phyloP scores from a whole-genome alignment of 2,329 filamentous ascomycete genomes.

The Helminthosporium solani region DNA sequence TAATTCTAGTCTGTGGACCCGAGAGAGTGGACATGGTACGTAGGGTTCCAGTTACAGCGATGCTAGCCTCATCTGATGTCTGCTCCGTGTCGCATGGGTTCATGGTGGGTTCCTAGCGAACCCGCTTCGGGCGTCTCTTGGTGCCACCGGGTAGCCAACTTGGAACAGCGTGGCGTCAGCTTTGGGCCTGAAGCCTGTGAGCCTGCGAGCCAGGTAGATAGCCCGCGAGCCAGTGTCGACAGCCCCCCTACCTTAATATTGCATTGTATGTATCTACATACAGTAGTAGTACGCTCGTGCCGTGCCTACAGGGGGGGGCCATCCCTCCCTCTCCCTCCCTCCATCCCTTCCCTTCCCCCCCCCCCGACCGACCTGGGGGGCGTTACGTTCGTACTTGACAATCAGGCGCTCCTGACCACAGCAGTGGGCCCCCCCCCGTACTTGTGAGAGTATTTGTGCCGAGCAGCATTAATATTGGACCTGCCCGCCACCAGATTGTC shows the following conservation, averaged over 20 bases:
- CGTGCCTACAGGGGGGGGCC: constrained; percentile 8
- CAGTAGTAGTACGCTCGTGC: constrained; percentile 12
- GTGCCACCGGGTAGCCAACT: constrained; percentile 1
- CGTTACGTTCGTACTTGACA: background rate
- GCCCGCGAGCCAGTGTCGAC: no score
- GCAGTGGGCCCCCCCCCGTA: no score
- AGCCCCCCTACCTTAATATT: no score
- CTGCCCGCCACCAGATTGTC: no score
- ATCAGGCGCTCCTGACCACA: no score
- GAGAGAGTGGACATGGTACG: constrained; percentile 22
- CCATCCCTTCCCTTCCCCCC: no score
- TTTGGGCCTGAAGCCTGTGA: no score
- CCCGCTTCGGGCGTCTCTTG: background rate
- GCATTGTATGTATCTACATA: no score
- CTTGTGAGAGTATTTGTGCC: no score
- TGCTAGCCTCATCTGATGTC: constrained; percentile 15
- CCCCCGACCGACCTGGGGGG: constrained; percentile 16
- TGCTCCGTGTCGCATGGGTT: constrained; percentile 6
- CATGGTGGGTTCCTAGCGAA: constrained; percentile 8
- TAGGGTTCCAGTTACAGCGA: constrained; percentile 1
- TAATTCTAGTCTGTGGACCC: constrained; percentile 12
- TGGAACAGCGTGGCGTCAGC: constrained; percentile 6
- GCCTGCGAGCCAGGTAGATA: no score
- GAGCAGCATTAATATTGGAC: no score
- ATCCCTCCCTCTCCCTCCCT: no score